Base-by-base conservation (phyloP, 176 grass and related monocot genomes). In the Rhynchospora breviuscula region DNA sequence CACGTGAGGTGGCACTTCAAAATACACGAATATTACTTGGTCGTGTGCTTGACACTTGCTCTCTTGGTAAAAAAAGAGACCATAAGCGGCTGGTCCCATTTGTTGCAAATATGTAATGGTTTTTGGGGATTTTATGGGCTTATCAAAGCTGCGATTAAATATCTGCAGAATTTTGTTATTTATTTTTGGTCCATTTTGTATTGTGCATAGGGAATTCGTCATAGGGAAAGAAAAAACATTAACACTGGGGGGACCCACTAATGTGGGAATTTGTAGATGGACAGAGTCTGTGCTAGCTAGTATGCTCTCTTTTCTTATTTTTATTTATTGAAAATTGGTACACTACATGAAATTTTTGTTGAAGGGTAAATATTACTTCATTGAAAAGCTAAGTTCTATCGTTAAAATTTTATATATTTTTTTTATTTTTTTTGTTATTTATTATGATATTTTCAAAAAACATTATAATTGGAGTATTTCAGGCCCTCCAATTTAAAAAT, bases 41-140 rank as follows among this genome's bases (percentile, higher is more conserved):
- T 9, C 92, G 95, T 63, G 95, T 98, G 40, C 92, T 98, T 23
- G 95, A 94, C 66, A 94, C 87, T 67, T 98, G 95, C 47, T 92
- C 95, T 19, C 89, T 98, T 54, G 95, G 95, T 14, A 93, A 87
- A 23, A 98, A 98, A 87, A 92, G 95, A 89, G 95, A 98, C 51
- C 87, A 94, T 80, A 98, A 94, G 68, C 90, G 95, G 44, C 88
- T 98, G 64, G 92, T 98, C 59, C 92, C 95, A 2, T 98, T 98
- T 79, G 95, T 94, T 73, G 87, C 87, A 21, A 94, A 90, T 79
- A 76, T 82, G 79, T 82, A 64, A 82, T 84, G 31, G 64, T 69
- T 84, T 57, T 84, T 43, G 66, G 67, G 57, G 21, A 56, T 84
- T 60, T 58, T 33, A 22, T 52, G 26, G 7, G 53, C 44, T 18